Percentiles rank a stretch among this genome's conserved stretches.
Conservation (phyloP, 371 early-diverging fungal species). For the Umbelopsis sp. region DNA sequence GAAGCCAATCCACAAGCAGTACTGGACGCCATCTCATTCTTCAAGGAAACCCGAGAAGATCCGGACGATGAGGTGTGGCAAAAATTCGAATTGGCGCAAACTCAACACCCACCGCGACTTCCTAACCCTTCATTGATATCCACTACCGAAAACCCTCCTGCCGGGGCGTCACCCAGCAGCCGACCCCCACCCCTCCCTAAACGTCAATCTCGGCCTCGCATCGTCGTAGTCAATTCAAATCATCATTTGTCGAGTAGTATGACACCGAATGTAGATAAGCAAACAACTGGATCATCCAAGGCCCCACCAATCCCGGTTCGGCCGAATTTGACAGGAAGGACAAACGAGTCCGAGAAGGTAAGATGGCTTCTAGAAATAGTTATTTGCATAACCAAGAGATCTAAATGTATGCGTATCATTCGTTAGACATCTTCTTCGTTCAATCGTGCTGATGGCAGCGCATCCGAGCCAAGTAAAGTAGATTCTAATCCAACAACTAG, state of each 20-base stretch:
- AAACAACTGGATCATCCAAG: background rate
- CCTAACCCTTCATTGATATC: slow-evolving; percentile 8
- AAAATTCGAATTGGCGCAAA: slow-evolving; percentile 78
- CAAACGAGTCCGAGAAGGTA: background rate
- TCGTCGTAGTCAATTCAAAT: slow-evolving; percentile 26
- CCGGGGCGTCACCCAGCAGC: background rate
- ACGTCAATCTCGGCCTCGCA: slow-evolving; percentile 24
- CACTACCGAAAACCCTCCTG: background rate
- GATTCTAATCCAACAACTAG: background rate
- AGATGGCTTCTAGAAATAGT: no score
- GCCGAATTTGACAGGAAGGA: background rate
- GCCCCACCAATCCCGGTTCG: background rate
- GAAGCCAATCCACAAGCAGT: slow-evolving; percentile 93
- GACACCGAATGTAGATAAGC: background rate
- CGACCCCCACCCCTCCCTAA: slow-evolving; percentile 38
- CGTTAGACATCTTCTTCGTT: background rate
- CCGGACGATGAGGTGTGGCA: slow-evolving; percentile 81
- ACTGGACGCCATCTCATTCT: slow-evolving; percentile 91
- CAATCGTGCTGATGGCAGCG: background rate
- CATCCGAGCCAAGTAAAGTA: background rate
- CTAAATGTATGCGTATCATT: background rate
- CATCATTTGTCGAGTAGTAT: background rate
- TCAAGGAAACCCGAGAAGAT: slow-evolving; percentile 72
- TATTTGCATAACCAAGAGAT: no score
- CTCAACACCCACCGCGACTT: slow-evolving; percentile 19